phyloP scores from a whole-genome alignment of 2,329 filamentous ascomycete genomes.

The Xylariaceae sp. region DNA sequence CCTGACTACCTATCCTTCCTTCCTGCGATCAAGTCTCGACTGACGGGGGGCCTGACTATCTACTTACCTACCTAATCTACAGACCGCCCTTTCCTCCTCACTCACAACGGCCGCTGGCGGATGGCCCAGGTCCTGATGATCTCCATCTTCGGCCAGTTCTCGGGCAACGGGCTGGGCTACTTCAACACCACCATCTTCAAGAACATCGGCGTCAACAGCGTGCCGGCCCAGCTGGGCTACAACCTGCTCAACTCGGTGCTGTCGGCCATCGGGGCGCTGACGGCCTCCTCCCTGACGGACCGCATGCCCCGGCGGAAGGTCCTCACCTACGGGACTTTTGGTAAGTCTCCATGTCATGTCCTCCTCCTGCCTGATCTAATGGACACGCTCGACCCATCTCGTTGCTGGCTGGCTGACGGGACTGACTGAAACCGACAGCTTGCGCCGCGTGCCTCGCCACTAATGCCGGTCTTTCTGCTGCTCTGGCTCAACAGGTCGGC shows the following conservation, averaged over 20 bases:
- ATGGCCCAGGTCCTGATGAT: slow-evolving; percentile 42
- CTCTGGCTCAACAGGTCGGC: slow-evolving; percentile 24
- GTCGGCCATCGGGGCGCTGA: slow-evolving; percentile 36
- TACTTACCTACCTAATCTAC: slow-evolving; percentile 5
- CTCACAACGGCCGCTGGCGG: slow-evolving; percentile 39
- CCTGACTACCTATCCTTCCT: too few species aligned
- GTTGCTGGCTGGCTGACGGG: too few species aligned
- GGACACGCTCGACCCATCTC: background rate
- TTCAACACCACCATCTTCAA: slow-evolving; percentile 42
- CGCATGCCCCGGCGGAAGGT: slow-evolving; percentile 39
- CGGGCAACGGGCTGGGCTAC: slow-evolving; percentile 42
- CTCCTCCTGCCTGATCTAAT: slow-evolving; percentile 3
- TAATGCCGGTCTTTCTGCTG: slow-evolving; percentile 37
- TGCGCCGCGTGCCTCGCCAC: slow-evolving; percentile 34
- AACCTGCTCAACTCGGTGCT: slow-evolving; percentile 40
- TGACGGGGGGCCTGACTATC: background rate
- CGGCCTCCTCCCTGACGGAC: slow-evolving; percentile 35
- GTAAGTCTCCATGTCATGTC: too few species aligned
- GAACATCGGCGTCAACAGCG: slow-evolving; percentile 28
- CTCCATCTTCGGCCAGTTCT: slow-evolving; percentile 43
- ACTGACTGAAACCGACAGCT: slow-evolving; percentile 13
- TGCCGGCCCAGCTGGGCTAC: slow-evolving; percentile 34
- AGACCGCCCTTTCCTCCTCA: slow-evolving; percentile 36
- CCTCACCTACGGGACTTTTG: slow-evolving; percentile 35
- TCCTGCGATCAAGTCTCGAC: background rate